Evolutionary conservation across 2,329 filamentous ascomycete genomes (phyloP), one percentile per base, ranked within the genome.

Genomic region (Clonostachys byssicola): DNA sequence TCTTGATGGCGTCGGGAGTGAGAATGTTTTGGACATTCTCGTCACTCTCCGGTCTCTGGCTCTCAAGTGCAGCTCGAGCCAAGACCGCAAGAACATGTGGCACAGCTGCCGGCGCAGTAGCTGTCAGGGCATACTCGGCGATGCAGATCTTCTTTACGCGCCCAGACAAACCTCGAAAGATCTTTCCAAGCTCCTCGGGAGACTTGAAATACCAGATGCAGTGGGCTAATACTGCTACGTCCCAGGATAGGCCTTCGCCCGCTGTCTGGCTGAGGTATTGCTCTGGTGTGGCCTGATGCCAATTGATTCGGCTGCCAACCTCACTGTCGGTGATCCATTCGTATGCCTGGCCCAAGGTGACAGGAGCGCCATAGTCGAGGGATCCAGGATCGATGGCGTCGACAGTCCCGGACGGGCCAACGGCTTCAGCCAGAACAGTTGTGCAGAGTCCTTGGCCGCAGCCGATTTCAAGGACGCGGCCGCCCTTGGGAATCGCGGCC

Each of bases 401-500:
- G 13, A 81, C 63, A 42, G 60, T 62, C 1, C 77, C 75, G 0
- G 59, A 33, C 12, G 66, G 55, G 4, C 73, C 71, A 2, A 77
- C 68, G 17, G 56, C 68, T 53, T 68, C 57, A 42, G 79, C 80
- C 16, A 83, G 69, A 4, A 73, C 74, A 12, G 72, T 66, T 2
- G 80, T 82, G 53, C 72, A 75, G 49, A 78, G 77, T 3, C 80
- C 80, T 53, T 83, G 80, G 1, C 80, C 80, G 59, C 80, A 83
- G 44, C 79, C 80, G 36, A 84, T 59, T 56, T 83, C 80, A 2
- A 84, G 67, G 7, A 82, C 58, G 12, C 16, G 30, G 12, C 20
- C 40, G 18, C 44, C 44, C 10, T 14, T 17, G 44, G 36, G 6
- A 5, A 46, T 46, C 23, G 23, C 23, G 23, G 8, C 23, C 23